These are phyloP conservation scores for Mycena sanguinolenta DNA, from an alignment of 768 basidiomycete genomes.

Conservation along the genomic window DNA sequence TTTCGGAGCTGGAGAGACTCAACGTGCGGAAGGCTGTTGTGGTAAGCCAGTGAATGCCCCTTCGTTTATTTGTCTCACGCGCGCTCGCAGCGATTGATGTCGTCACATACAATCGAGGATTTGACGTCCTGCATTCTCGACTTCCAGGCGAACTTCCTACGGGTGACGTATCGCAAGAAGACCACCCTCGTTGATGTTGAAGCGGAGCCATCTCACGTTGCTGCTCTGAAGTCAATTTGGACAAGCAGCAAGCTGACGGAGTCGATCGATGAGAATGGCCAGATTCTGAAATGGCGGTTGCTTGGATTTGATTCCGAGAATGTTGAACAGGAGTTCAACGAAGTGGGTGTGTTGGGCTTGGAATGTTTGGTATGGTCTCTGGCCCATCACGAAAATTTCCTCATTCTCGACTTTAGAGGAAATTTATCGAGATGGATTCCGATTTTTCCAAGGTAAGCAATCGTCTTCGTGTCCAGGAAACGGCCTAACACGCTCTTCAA, in stretches of 20 bases:
- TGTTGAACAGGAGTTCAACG: constrained; percentile 79
- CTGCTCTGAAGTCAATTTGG: constrained; percentile 79
- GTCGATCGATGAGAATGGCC: constrained; percentile 62
- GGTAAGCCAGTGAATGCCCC: constrained; percentile 58
- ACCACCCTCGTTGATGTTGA: constrained; percentile 82
- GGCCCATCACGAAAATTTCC: background rate
- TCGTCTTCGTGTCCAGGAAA: background rate
- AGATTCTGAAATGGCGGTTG: constrained; percentile 76
- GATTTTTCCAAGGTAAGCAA: constrained; percentile 80
- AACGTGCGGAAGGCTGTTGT: constrained; percentile 87
- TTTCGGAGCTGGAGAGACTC: constrained; percentile 77
- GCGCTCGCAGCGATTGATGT: constrained; percentile 78
- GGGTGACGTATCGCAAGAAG: constrained; percentile 85
- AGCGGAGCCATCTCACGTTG: constrained; percentile 67
- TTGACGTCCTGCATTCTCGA: constrained; percentile 87
- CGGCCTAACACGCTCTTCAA: constrained; percentile 24
- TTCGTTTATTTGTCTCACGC: constrained; percentile 2
- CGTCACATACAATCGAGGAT: constrained; percentile 84
- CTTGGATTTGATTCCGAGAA: constrained; percentile 86
- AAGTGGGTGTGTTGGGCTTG: constrained; percentile 84
- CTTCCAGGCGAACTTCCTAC: constrained; percentile 88
- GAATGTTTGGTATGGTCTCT: constrained; percentile 77
- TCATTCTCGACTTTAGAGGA: constrained; percentile 56
- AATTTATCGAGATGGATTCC: constrained; percentile 76
- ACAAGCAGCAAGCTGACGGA: constrained; percentile 66